These are phyloP conservation scores for Diaporthe vaccinii DNA, from an alignment of 2,329 filamentous ascomycete genomes.

Conservation along the genomic window DNA sequence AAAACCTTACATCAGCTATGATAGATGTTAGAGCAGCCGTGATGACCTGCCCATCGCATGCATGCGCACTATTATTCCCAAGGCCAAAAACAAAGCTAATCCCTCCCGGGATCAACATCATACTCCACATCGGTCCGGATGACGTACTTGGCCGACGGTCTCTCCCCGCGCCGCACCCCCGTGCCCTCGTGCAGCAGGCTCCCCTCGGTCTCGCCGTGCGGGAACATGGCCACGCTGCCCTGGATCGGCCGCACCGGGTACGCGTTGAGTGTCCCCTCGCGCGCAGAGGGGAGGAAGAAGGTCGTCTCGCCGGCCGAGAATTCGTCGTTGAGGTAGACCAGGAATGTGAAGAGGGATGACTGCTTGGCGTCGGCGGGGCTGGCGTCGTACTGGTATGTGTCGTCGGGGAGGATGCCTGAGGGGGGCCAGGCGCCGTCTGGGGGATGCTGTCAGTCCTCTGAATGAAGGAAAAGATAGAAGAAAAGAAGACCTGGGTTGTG, in stretches of 20 bases:
- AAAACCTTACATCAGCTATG: background rate
- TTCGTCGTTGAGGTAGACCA: slow-evolving; percentile 50
- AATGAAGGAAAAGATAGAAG: background rate
- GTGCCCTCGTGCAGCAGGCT: slow-evolving; percentile 79
- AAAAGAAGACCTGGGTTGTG: background rate
- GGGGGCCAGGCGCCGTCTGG: slow-evolving; percentile 79
- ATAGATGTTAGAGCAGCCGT: no score
- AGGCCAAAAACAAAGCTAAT: background rate
- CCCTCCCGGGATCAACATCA: slow-evolving; percentile 62
- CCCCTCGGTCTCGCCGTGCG: slow-evolving; percentile 76
- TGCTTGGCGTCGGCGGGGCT: slow-evolving; percentile 72
- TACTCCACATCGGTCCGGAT: slow-evolving; percentile 80
- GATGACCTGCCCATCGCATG: no score
- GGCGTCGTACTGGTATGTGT: slow-evolving; percentile 75
- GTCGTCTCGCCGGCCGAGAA: slow-evolving; percentile 43
- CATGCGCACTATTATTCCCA: background rate
- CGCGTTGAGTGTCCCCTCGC: slow-evolving; percentile 76
- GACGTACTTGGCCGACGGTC: slow-evolving; percentile 69
- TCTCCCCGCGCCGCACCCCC: slow-evolving; percentile 71
- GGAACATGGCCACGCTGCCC: slow-evolving; percentile 77
- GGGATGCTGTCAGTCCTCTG: fast-evolving
- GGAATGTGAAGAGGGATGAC: slow-evolving; percentile 77
- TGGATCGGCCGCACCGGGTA: slow-evolving; percentile 78
- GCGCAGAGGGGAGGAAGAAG: slow-evolving; percentile 71
- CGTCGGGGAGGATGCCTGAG: slow-evolving; percentile 70